Percentiles rank a stretch among this genome's conserved stretches.
Conservation (phyloP, 2,329 filamentous ascomycete species). For the Cytospora mali region DNA sequence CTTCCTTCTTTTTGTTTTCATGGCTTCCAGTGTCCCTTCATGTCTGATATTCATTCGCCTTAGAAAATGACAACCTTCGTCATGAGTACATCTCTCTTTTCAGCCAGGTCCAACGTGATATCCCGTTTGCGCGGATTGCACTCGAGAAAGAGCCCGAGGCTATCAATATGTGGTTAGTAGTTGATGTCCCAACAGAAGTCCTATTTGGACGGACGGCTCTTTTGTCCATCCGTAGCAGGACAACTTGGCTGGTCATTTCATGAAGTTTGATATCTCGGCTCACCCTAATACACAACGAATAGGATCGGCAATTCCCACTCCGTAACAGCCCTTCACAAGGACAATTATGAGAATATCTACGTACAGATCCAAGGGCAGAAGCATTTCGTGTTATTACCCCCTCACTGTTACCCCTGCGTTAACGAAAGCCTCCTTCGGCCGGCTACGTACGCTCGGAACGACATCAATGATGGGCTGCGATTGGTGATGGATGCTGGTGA, state of each 20-base stretch:
- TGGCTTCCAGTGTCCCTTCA: background rate
- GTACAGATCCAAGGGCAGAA: constrained; percentile 74
- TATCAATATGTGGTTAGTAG: constrained; percentile 68
- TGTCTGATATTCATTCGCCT: constrained; percentile 20
- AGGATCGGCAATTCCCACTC: constrained; percentile 72
- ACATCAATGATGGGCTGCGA: constrained; percentile 34
- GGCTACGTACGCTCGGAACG: constrained; percentile 59
- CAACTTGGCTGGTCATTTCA: background rate
- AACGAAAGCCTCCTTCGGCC: constrained; percentile 61
- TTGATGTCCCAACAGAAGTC: background rate
- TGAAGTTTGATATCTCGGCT: background rate
- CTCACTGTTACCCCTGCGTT: constrained; percentile 69
- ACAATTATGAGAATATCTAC: constrained; percentile 86
- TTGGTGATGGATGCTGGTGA: constrained; percentile 41
- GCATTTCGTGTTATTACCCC: constrained; percentile 75
- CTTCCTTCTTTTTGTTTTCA: constrained; percentile 10
- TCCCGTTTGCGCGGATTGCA: constrained; percentile 74
- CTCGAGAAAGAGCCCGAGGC: constrained; percentile 69
- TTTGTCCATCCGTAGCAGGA: background rate
- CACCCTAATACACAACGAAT: background rate
- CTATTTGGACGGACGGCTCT: background rate
- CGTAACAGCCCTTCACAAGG: constrained; percentile 74
- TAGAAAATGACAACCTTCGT: constrained; percentile 80
- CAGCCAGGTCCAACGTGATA: constrained; percentile 61
- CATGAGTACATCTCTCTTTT: constrained; percentile 70